phyloP scores from a whole-genome alignment of 1,284 basidiomycete species.

The Tilletia indica region DNA sequence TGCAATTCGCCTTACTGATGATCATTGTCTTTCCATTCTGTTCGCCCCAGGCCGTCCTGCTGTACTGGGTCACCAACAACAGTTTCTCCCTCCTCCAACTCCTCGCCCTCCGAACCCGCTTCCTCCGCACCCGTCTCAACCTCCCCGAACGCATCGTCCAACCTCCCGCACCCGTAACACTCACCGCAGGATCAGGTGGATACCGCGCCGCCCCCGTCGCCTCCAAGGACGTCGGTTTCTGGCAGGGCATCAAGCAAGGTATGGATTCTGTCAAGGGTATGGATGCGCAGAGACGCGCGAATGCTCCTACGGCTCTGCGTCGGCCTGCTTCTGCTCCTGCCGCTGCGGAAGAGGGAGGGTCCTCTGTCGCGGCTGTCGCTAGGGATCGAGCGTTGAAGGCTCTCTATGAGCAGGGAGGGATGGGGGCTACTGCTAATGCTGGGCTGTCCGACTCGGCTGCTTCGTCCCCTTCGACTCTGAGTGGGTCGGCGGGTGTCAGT shows the following conservation, averaged over 20 bases:
- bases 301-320: background rate
- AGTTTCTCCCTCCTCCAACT: constrained; percentile 62
- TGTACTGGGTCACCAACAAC: constrained; percentile 65
- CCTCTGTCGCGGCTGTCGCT: background rate
- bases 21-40: background rate
- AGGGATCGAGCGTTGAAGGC: constrained; percentile 12
- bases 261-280: constrained; percentile 16
- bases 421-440: background rate
- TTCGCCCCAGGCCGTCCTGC: constrained; percentile 63
- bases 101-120: constrained; percentile 24
- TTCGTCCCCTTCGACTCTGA: background rate
- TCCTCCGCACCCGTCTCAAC: constrained; percentile 13
- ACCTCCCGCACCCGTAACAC: background rate
- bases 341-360: background rate
- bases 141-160: constrained; percentile 13
- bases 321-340: background rate
- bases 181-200: constrained; percentile 3
- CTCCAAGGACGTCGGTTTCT: background rate
- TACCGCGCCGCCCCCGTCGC: constrained; percentile 3
- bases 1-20: background rate
- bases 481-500: background rate
- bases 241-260: constrained; percentile 10
- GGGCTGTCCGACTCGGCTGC: background rate
- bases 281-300: constrained; percentile 3
- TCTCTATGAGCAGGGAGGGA: background rate